Conservation (phyloP, 441 rosid species). For the Gossypium davidsonii region DNA sequence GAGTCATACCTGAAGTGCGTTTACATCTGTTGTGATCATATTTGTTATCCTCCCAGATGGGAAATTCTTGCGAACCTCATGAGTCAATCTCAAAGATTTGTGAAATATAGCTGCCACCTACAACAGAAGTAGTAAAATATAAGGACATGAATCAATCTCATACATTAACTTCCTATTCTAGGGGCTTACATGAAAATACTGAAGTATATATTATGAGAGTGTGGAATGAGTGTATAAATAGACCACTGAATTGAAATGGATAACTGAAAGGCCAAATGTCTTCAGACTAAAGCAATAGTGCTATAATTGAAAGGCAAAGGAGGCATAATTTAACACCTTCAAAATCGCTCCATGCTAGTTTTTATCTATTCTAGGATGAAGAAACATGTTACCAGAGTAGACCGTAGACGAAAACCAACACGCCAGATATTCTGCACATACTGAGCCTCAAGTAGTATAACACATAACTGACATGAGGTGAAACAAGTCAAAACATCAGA, state of each 20-base stretch:
- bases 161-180: not conserved
- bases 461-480: conserved; percentile 47
- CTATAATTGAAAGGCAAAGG: conserved; percentile 2
- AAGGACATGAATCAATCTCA: not conserved
- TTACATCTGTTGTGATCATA: conserved; percentile 93
- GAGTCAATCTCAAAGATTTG: conserved; percentile 73
- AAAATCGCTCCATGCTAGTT: not conserved
- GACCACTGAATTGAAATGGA: not conserved
- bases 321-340: not conserved
- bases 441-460: conserved; percentile 79
- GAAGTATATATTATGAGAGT: not conserved
- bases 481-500: conserved; percentile 12
- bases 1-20: conserved; percentile 65
- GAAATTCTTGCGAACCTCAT: conserved; percentile 74
- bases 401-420: conserved; percentile 73
- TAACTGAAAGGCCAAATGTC: not conserved
- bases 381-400: conserved; percentile 73
- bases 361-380: not conserved
- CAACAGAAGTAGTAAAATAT: conserved; percentile 13
- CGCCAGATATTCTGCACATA: conserved; percentile 77
- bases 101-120: conserved; percentile 92
- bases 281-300: not conserved
- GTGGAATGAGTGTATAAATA: not conserved
- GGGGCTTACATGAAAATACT: not conserved
- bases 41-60: conserved; percentile 84